Evolutionary conservation across 352 stramenopile species (phyloP).

Genomic region (Pilasporangium apinafurcum): DNA sequence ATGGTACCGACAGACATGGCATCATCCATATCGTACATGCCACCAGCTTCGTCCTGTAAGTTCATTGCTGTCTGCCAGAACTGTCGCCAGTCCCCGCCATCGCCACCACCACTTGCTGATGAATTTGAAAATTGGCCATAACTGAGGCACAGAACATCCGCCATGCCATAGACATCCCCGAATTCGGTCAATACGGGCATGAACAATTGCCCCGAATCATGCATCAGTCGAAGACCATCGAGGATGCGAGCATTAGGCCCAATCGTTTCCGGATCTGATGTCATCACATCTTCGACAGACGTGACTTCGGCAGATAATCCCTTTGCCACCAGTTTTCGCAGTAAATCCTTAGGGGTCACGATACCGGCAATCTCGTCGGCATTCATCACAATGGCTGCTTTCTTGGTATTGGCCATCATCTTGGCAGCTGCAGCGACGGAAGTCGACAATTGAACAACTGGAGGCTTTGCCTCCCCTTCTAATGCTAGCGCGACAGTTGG

Average conservation of each 20-base stretch:
- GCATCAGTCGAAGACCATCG: conserved; percentile 78
- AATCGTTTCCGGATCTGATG: conserved; percentile 70
- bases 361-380: conserved; percentile 73
- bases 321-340: conserved; percentile 84
- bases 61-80: conserved; percentile 88
- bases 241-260: conserved; percentile 73
- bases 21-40: conserved; percentile 74
- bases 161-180: conserved; percentile 84
- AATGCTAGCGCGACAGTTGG: conserved; percentile 77
- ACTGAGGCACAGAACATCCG: conserved; percentile 81
- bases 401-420: conserved; percentile 83
- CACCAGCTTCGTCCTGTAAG: conserved; percentile 74
- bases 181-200: conserved; percentile 75
- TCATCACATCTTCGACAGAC: conserved; percentile 83
- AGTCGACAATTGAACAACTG: conserved; percentile 68
- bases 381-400: conserved; percentile 76
- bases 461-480: conserved; percentile 74
- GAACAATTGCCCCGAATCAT: conserved; percentile 79
- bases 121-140: conserved; percentile 86
- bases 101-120: conserved; percentile 51
- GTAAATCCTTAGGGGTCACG: conserved; percentile 81
- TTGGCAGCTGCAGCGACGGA: conserved; percentile 68
- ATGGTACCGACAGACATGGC: conserved; percentile 81
- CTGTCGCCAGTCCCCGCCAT: conserved; percentile 85
- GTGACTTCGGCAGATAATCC: conserved; percentile 66